Evolutionary conservation across 1,284 basidiomycete genomes (phyloP).

Genomic region (Leccinum fallax): DNA sequence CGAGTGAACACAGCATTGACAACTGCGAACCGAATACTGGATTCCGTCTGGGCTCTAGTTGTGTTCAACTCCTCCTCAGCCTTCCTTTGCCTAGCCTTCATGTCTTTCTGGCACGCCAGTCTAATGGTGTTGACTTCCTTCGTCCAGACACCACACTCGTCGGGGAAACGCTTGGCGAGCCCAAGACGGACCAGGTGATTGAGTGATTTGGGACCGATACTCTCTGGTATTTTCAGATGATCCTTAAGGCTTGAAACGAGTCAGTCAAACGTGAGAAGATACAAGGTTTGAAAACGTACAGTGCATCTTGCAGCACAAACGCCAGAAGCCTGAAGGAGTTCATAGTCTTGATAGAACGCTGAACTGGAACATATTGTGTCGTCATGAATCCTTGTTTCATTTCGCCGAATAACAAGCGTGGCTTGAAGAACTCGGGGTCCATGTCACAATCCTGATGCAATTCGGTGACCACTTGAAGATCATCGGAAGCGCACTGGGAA

Average conservation of each 20-base stretch:
- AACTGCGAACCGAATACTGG: conserved; percentile 29
- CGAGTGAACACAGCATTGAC: conserved; percentile 26
- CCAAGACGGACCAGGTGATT: conserved; percentile 36
- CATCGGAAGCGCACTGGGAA: conserved; percentile 23
- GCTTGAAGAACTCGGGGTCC: conserved; percentile 28
- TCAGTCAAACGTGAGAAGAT: conserved; percentile 3
- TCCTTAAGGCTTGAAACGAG: conserved; percentile 27
- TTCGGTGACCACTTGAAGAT: conserved; percentile 10
- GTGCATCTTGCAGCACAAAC: conserved; percentile 22
- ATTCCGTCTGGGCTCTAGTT: conserved; percentile 16
- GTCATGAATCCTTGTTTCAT: conserved; percentile 39
- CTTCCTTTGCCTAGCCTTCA: conserved; percentile 14
- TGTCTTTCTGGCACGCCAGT: conserved; percentile 4
- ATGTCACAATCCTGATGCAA: conserved; percentile 25
- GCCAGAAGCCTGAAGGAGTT: conserved; percentile 6
- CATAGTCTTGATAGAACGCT: conserved; percentile 10
- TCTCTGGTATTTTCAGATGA: conserved; percentile 32
- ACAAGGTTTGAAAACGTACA: conserved; percentile 19
- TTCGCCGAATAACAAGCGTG: conserved; percentile 38
- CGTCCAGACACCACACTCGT: conserved; percentile 30
- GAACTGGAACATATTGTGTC: conserved; percentile 26
- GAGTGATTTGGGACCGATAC: conserved; percentile 33
- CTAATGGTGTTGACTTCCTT: conserved; percentile 18
- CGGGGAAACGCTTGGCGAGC: conserved; percentile 35
- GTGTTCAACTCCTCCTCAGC: conserved; percentile 13